Base-by-base conservation (phyloP, 208 protist species). In the Leishmania arabica region DNA sequence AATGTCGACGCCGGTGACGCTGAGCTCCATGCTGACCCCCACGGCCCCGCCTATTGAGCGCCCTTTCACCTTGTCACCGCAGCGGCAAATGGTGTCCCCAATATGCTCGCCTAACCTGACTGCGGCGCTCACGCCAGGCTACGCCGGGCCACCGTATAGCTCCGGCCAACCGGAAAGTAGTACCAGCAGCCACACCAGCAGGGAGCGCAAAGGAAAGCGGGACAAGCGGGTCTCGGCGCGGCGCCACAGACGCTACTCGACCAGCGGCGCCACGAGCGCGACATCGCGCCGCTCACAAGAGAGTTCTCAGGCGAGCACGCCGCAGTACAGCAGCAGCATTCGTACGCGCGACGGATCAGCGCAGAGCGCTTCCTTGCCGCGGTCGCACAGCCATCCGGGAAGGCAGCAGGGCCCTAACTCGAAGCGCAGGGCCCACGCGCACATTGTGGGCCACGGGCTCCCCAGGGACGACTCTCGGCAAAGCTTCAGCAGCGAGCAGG, bases 161-260 rank as follows among this genome's bases (percentile, higher is more conserved):
- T 4, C 71, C 3, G 17, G 58, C 66, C 65, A 62, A 60, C 37
- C 60, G 19, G 54, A 53, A 37, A 81, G 34, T 7, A 13, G 53
- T n/a, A 73, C 65, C 40, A 80, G 60, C 77, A 77, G 60, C 37
- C 56, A 73, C 68, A 72, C 66, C 42, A 80, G 62, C 77, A 77
- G 53, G 47, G 77, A 78, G 27, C 49, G 71, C 65, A 85, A 78
- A 53, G 77, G 72, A 53, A 78, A 77, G 65, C 45, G 51, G 37
- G 80, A 82, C 8, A 79, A 78, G 73, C 49, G 31, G 27, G 9
- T 6, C 58, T 34, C 71, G 7, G 77, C 69, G 17, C 27, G 65
- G 45, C 79, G 77, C 47, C 66, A 56, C 34, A 51, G 24, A 31
- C 74, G 56, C 53, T 24, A 68, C 21, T 77, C 74, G 31, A 42